phyloP scores from a whole-genome alignment of 164 flowering plant genomes.

The Chimonanthus salicifolius region DNA sequence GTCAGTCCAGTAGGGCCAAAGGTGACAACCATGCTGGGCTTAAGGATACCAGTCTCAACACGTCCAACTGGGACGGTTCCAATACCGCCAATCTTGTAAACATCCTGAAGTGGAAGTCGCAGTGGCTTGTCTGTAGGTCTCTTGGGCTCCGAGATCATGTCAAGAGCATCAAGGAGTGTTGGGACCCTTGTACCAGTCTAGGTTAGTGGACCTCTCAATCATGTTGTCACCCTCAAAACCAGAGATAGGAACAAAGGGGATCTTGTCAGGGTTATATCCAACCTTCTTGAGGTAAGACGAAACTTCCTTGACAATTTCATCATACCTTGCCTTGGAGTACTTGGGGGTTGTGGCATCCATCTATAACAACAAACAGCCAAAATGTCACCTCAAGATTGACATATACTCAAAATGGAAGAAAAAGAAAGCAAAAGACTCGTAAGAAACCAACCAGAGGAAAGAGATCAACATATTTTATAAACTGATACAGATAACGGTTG shows the following conservation, averaged over 20 bases:
- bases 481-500: not conserved
- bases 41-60: conserved; percentile 57
- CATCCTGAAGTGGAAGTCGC: conserved; percentile 69
- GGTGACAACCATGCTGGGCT: conserved; percentile 70
- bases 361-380: conserved; percentile 14
- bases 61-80: conserved; percentile 71
- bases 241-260: conserved; percentile 71
- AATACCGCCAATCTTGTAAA: conserved; percentile 70
- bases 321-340: conserved; percentile 64
- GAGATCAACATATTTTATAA: no score
- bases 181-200: conserved; percentile 85
- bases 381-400: no score
- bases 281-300: conserved; percentile 78
- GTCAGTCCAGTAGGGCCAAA: conserved; percentile 63
- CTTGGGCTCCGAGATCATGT: conserved; percentile 51
- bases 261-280: conserved; percentile 77
- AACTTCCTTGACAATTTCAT: conserved; percentile 77
- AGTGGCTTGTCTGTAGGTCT: conserved; percentile 74
- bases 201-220: conserved; percentile 75
- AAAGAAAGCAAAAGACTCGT: no score
- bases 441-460: no score
- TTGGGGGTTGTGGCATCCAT: conserved; percentile 78
- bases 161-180: conserved; percentile 69
- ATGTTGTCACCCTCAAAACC: conserved; percentile 83
- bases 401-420: no score